Base-by-base conservation (phyloP, 345 rosid species). In the Eucalyptus pauciflora region DNA sequence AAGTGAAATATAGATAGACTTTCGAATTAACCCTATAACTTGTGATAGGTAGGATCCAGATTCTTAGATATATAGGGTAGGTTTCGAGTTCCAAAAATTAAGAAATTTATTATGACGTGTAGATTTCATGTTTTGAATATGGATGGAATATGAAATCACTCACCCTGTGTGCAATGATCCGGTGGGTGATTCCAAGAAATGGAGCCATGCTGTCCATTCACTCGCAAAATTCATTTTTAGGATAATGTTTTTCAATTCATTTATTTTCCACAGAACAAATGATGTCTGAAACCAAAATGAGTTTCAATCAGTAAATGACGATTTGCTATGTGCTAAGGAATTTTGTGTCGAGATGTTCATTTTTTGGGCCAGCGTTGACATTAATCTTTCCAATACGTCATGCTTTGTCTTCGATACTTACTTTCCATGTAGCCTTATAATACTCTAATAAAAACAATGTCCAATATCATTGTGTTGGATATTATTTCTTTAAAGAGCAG, bases 81-180 rank as follows among this genome's bases (percentile, higher is more conserved):
- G 52, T 2, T 5, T 50, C 0, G 0, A 52, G 7, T 52, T 52
- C 0, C 4, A 52, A 52, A 52, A 52, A 52, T 52, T 52, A 52
- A 7, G 58, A 52, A 52, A 18, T 52, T 52, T 52, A 0, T 18
- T 2, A 0, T 18, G 10, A 52, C 4, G 3, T 2, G 25, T 52
- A 52, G 7, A 25, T 52, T 52, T 52, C 0, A 10, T 0, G 10
- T 52, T 52, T 0, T 2, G 4, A 52, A 52, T 18, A 7, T 52
- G 0, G 25, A 52, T 52, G 0, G 0, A 52, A 52, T 1, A 18
- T 52, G 1, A 52, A 52, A 52, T 52, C 4, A 0, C 25, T 52
- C 58, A 7, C 10, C 58, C 4, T 24, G 0, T 18, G 2, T 56
- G 62, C 0, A 2, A 6, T 24, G 62, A 56, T 56, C 8, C 2